Base-by-base conservation (phyloP, 2,329 filamentous ascomycete species). In the Diplocarpon mali region DNA sequence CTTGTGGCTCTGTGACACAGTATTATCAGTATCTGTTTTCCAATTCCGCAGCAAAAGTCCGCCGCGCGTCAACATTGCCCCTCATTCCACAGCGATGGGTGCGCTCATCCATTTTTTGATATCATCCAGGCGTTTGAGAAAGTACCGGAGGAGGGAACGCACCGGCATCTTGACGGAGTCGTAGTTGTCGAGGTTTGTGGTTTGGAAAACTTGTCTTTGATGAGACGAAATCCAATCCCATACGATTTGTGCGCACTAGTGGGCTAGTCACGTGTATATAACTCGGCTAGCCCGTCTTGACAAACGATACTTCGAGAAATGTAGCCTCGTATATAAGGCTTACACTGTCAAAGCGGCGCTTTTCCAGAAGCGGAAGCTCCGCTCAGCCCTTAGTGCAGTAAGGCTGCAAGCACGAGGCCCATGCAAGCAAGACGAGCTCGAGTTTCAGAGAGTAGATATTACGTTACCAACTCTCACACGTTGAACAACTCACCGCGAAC, bases 1-100 rank as follows among this genome's bases (percentile, higher is more conserved):
- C 84, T 98, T 98, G 78, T 98, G 88, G 83, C 84, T 90, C 90
- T 96, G 70, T 67, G 51, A 48, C 52, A 46, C 35, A 42, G 34
- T 45, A 35, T 50, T 36, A 42, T 57, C 39, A 54, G 50, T 39
- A 27, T 47, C 32, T 40, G 28, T 41, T 41, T 12, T 27, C 48
- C 30, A 41, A 17, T 38, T 42, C 14, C 40, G 28, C n/a, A 42
- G 39, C 46, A 40, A 32, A 41, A 28, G 9, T 39, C 32, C 40
- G 30, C 30, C 30, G 10, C 4, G 5, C 31, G 17, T 49, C 40
- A 20, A 40, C 30, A 39, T 34, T 16, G 15, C 8, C 29, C 28
- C 34, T 46, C 30, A 11, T 27, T 39, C 35, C 28, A 41, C 28
- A n/a, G 13, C 28, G 12, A 28, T 32, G 3, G 10, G n/a, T 14